phyloP scores from a whole-genome alignment of 2,329 filamentous ascomycete species.

The Ilyonectria sp. region DNA sequence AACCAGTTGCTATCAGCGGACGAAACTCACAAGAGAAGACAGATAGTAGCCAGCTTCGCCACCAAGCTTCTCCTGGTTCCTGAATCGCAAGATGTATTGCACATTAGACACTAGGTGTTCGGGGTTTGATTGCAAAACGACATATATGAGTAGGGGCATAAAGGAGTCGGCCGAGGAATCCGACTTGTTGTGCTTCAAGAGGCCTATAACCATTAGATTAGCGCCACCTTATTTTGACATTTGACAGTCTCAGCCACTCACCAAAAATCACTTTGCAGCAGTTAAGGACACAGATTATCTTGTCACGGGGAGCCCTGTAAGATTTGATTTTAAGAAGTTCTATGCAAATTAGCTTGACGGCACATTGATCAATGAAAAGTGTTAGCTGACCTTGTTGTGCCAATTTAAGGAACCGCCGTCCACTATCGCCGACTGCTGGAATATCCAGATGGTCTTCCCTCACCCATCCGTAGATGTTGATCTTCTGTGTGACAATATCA shows the following conservation, averaged over 20 bases:
- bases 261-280: slow-evolving; percentile 99
- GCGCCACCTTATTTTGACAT: background rate
- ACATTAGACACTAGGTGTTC: slow-evolving; percentile 97
- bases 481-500: slow-evolving; percentile 95
- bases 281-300: slow-evolving; percentile 98
- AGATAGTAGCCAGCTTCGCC: slow-evolving; percentile 99
- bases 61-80: slow-evolving; percentile 96
- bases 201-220: slow-evolving; percentile 67
- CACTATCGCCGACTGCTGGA: slow-evolving; percentile 85
- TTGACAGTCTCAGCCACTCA: slow-evolving; percentile 56
- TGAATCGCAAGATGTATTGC: slow-evolving; percentile 96
- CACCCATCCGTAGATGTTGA: slow-evolving; percentile 97
- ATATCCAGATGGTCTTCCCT: slow-evolving; percentile 95
- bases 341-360: slow-evolving; percentile 54
- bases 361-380: background rate
- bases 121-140: slow-evolving; percentile 93
- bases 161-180: slow-evolving; percentile 98
- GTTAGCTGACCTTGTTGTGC: slow-evolving; percentile 83
- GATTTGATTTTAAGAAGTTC: slow-evolving; percentile 97
- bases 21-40: slow-evolving; percentile 82
- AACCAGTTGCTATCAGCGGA: too few relatives aligned
- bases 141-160: slow-evolving; percentile 94
- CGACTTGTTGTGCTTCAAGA: slow-evolving; percentile 91
- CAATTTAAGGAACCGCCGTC: slow-evolving; percentile 87
- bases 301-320: slow-evolving; percentile 96